Base-by-base conservation (phyloP, 805 yeast genomes). In the Kodamaea restingae region DNA sequence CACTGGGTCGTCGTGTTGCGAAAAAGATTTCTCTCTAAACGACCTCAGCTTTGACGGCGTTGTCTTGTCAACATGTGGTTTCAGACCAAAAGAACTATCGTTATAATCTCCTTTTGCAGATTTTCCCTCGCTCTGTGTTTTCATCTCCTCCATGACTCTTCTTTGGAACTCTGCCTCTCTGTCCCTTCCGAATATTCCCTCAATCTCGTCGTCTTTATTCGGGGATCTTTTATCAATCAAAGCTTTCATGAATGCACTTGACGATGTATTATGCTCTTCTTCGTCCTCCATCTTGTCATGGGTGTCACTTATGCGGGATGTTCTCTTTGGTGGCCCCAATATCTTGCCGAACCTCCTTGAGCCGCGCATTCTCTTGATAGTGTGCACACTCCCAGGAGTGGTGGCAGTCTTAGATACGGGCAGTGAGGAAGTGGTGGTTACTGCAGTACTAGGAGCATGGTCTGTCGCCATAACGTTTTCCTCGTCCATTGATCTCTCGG, bases 241-340 rank as follows among this genome's bases (percentile, higher is more conserved):
- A 8, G 39, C 33, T 15, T 35, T 40, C 43, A 40, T 39, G 15
- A 35, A 35, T 14, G 43, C 43, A 4, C 36, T 24, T 12, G 39
- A 30, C 17, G 34, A 29, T 14, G 31, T 27, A 14, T 22, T 21
- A 7, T 25, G 28, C 10, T 12, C 28, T 3, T 39, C 38, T 7
- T 33, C 40, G 15, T 21, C 30, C 17, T 40, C 41, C 5, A 32
- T 38, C 11, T 25, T 33, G 25, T 32, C 40, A 22, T 36, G 36
- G 15, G 31, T 27, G 44, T 36, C 40, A 45, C 56, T 34, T 35
- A 44, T 15, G 53, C 64, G 30, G 3, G 67, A 55, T 2, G 73
- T 63, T 35, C 81, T 53, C 46, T 72, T 66, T 1, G 80, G 80
- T 8, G 78, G 79, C 2, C 81, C 81, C 28, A 76, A 45, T 2